Evolutionary conservation across 202 grass and related monocot species (phyloP).

Genomic region (Zizania palustris): DNA sequence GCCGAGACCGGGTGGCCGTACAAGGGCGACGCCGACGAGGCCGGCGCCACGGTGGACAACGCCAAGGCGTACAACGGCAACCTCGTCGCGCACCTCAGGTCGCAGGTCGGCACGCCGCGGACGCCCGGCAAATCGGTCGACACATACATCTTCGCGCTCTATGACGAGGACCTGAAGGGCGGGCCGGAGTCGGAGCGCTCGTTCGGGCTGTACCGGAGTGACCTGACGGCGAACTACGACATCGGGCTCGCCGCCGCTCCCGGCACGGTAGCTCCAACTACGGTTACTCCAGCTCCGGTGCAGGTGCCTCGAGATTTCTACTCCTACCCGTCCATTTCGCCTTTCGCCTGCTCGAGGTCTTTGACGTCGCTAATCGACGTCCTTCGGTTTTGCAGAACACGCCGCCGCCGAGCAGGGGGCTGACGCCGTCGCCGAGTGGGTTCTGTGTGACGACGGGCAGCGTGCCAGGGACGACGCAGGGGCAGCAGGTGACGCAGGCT

Average conservation of each 20-base stretch:
- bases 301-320: constrained; percentile 46
- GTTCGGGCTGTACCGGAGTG: constrained; percentile 78
- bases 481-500: constrained; percentile 42
- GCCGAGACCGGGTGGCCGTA: constrained; percentile 98
- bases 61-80: constrained; percentile 81
- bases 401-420: constrained; percentile 39
- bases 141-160: constrained; percentile 92
- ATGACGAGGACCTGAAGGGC: constrained; percentile 95
- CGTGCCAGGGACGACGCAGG: constrained; percentile 50
- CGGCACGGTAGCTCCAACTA: constrained; percentile 32
- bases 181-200: constrained; percentile 80
- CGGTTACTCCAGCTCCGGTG: constrained; percentile 26
- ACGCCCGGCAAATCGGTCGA: constrained; percentile 86
- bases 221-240: constrained; percentile 83
- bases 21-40: constrained; percentile 75
- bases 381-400: background rate
- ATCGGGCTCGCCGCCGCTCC: constrained; percentile 46
- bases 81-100: constrained; percentile 79
- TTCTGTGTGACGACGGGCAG: constrained; percentile 58
- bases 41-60: constrained; percentile 76
- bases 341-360: background rate
- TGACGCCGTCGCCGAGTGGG: constrained; percentile 45
- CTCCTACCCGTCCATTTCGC: background rate
- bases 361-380: background rate
- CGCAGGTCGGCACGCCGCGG: constrained; percentile 70